Conservation (phyloP, 1,284 basidiomycete genomes). For the Cryptococcus amylolentus region DNA sequence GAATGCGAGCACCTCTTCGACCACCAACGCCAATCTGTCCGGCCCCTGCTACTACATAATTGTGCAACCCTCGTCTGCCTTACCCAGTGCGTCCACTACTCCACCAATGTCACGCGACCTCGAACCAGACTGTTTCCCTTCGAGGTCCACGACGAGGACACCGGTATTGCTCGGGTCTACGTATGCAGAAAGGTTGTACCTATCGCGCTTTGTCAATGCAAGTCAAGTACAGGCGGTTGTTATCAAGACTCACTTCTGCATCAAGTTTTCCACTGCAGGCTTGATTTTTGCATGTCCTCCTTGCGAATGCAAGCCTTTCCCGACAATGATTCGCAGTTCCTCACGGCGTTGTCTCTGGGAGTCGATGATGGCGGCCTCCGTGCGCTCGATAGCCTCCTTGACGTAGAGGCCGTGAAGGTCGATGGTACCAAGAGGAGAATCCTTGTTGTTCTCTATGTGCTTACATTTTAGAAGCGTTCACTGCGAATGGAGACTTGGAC, state of each 20-base stretch:
- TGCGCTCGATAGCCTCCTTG: conserved; percentile 76
- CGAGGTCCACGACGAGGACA: conserved; percentile 78
- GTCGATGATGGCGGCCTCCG: conserved; percentile 65
- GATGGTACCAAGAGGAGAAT: conserved; percentile 68
- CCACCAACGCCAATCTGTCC: neutral
- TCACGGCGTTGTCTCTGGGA: conserved; percentile 64
- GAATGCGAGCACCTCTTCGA: neutral
- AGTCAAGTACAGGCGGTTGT: neutral
- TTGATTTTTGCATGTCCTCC: conserved; percentile 81
- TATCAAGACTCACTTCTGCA: conserved; percentile 59
- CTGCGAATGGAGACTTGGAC: conserved; percentile 7
- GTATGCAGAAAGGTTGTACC: conserved; percentile 69
- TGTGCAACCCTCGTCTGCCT: conserved; percentile 58
- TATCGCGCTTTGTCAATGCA: conserved; percentile 33
- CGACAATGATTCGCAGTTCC: conserved; percentile 82
- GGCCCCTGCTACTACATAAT: conserved; percentile 59
- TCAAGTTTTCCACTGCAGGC: conserved; percentile 85
- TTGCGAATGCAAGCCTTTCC: conserved; percentile 82
- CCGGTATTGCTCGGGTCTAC: conserved; percentile 80
- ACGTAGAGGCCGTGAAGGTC: conserved; percentile 92
- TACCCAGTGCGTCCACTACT: conserved; percentile 61
- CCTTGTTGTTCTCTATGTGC: conserved; percentile 72
- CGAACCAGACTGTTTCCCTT: conserved; percentile 52
- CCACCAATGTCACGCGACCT: conserved; percentile 51
- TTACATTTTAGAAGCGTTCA: neutral